Conservation (phyloP, 345 rosid species). For the Trapa bicornis region DNA sequence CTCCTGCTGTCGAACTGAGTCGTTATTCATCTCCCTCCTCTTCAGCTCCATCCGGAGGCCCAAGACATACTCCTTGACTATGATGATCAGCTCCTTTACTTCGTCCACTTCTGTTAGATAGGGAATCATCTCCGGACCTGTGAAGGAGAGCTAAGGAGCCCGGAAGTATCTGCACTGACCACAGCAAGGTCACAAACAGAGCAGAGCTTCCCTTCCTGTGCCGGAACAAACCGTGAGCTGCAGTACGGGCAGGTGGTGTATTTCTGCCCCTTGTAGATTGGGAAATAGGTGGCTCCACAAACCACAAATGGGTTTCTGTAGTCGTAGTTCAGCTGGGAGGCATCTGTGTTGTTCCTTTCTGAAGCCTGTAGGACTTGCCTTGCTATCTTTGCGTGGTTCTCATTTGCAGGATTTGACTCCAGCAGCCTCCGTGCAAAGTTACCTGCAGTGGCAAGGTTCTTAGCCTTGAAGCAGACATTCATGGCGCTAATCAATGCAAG, state of each 20-base stretch:
- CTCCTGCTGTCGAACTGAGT: slow-evolving; percentile 13
- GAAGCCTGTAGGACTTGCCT: slow-evolving; percentile 77
- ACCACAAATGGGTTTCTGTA: too few relatives aligned
- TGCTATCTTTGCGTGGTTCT: slow-evolving; percentile 67
- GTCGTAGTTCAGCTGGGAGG: too few relatives aligned
- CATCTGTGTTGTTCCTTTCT: slow-evolving; percentile 12
- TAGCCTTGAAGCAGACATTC: slow-evolving; percentile 66
- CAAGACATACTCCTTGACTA: slow-evolving; percentile 75
- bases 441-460: slow-evolving; percentile 25
- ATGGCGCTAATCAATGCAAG: slow-evolving; percentile 70
- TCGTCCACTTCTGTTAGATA: slow-evolving; percentile 58
- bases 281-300: too few relatives aligned
- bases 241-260: too few relatives aligned
- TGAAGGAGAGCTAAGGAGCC: slow-evolving; percentile 74
- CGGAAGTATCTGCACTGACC: slow-evolving; percentile 87
- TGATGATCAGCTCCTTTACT: slow-evolving; percentile 63
- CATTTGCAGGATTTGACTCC: slow-evolving; percentile 63
- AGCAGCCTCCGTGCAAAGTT: slow-evolving; percentile 55
- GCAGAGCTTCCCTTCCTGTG: slow-evolving; percentile 64
- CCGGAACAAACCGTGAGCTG: slow-evolving; percentile 28
- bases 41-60: slow-evolving; percentile 75
- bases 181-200: slow-evolving; percentile 68
- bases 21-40: slow-evolving; percentile 62
- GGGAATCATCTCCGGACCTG: slow-evolving; percentile 40
- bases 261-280: too few relatives aligned